Evolutionary conservation across 257 asterid genomes (phyloP).

Genomic region (Thymus quinquecostatus): DNA sequence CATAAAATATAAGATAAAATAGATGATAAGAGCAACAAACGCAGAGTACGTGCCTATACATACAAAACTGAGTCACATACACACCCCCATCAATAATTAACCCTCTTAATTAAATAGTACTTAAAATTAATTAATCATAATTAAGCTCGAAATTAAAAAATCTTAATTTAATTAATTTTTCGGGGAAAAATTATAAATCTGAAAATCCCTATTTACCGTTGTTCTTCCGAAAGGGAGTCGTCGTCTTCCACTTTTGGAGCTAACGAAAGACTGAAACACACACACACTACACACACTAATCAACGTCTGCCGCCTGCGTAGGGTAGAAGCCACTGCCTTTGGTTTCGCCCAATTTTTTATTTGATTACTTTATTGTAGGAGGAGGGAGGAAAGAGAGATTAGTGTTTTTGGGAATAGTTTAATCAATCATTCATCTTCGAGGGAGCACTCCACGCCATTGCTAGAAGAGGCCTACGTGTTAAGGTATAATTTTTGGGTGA

Average conservation of each 20-base stretch:
- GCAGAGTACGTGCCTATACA: conserved; percentile 15
- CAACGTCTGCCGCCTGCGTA: conserved; percentile 30
- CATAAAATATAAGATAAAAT: neutral
- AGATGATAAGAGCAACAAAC: neutral
- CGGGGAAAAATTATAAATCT: neutral
- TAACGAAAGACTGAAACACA: conserved; percentile 14
- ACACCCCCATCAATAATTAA: conserved; percentile 25
- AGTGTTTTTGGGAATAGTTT: conserved; percentile 21
- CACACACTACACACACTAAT: conserved; percentile 4
- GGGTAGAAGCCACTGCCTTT: conserved; percentile 28
- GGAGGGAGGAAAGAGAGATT: conserved; percentile 15
- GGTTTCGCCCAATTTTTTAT: neutral
- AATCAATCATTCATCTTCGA: conserved; percentile 37
- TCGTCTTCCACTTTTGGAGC: conserved; percentile 18
- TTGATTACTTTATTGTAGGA: neutral
- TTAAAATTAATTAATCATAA: neutral
- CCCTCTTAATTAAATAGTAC: neutral
- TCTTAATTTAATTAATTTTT: neutral
- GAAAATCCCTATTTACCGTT: neutral
- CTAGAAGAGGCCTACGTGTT: conserved; percentile 10
- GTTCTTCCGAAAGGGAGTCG: conserved; percentile 15
- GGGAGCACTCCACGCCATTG: conserved; percentile 45
- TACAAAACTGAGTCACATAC: conserved; percentile 21
- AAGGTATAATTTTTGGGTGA: too few relatives aligned
- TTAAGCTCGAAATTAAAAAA: neutral